These are phyloP conservation scores for Hypoxylon sp. DNA, from an alignment of 2,329 filamentous ascomycete species.

Conservation along the genomic window DNA sequence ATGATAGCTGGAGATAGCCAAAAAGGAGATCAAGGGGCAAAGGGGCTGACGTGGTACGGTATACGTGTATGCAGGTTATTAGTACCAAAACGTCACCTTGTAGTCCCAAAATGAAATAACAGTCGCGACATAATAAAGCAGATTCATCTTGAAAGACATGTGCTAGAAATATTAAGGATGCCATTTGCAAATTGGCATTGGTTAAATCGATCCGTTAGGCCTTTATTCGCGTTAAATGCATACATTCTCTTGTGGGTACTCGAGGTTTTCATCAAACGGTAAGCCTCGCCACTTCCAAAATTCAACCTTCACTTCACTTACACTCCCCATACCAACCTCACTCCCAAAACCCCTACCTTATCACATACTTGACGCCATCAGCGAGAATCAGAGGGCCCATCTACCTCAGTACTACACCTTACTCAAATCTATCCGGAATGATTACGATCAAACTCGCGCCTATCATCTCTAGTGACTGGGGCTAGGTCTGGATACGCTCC, in stretches of 20 bases:
- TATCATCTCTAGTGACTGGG: conserved; percentile 28
- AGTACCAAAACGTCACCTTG: conserved; percentile 22
- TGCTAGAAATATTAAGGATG: neutral
- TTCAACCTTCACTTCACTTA: conserved; percentile 13
- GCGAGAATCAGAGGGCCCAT: neutral
- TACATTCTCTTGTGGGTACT: neutral
- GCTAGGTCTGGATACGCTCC: conserved; percentile 14
- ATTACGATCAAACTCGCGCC: neutral
- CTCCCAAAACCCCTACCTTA: neutral
- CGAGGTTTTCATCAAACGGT: conserved; percentile 8
- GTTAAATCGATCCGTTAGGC: neutral
- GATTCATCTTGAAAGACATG: neutral
- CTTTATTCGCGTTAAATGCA: conserved; percentile 11
- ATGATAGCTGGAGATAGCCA: conserved; percentile 5
- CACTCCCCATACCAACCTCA: neutral
- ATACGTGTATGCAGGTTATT: conserved; percentile 42
- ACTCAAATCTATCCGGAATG: conserved; percentile 22
- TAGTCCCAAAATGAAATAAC: conserved; percentile 18
- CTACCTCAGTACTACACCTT: neutral
- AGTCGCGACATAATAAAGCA: conserved; percentile 3
- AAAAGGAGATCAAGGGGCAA: conserved; percentile 4
- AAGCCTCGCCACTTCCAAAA: conserved; percentile 11
- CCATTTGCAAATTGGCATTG: neutral
- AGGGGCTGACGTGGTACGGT: conserved; percentile 29
- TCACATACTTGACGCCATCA: neutral